A percentile compares a stretch with the other conserved stretches of the same genome.
phyloP scores from a whole-genome alignment of 257 asterid genomes.

The Ilex aquifolium region DNA sequence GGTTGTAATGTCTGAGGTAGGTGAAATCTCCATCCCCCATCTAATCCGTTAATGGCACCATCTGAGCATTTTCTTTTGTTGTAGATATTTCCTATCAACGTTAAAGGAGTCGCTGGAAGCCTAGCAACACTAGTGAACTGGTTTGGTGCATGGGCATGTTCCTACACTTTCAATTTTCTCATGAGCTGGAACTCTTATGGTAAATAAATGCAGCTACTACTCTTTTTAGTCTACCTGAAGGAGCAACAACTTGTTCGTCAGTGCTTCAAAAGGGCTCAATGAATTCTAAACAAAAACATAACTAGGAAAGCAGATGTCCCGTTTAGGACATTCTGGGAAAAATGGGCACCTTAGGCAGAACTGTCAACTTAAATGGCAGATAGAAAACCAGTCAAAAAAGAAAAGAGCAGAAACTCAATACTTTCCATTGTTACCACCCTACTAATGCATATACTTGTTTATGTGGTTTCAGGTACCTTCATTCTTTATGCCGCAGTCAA shows the following conservation, averaged over 20 bases:
- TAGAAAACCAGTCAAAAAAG: too few relatives aligned
- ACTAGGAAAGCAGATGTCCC: too few relatives aligned
- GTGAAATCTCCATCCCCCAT: not conserved
- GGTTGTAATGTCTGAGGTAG: slow-evolving; percentile 99
- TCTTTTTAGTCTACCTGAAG: not conserved
- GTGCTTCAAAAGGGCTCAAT: too few relatives aligned
- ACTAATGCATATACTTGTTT: not conserved
- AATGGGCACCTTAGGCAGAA: too few relatives aligned
- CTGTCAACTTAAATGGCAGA: too few relatives aligned
- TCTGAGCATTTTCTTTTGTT: not conserved
- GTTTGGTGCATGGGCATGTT: slow-evolving; percentile 93
- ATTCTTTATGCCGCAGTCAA: slow-evolving; percentile 64
- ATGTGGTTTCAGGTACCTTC: slow-evolving; percentile 64
- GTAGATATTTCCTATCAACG: slow-evolving; percentile 87
- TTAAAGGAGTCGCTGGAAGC: slow-evolving; percentile 95
- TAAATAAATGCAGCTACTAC: slow-evolving; percentile 12
- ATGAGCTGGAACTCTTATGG: slow-evolving; percentile 90
- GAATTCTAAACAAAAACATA: too few relatives aligned
- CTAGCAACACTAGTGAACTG: slow-evolving; percentile 85
- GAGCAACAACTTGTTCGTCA: not conserved
- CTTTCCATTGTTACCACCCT: too few relatives aligned
- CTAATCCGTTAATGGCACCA: not conserved
- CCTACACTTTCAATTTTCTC: slow-evolving; percentile 88
- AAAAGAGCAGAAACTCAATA: too few relatives aligned
- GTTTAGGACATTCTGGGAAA: too few relatives aligned